phyloP scores from a whole-genome alignment of 345 rosid genomes.

The Dipteronia sinensis region DNA sequence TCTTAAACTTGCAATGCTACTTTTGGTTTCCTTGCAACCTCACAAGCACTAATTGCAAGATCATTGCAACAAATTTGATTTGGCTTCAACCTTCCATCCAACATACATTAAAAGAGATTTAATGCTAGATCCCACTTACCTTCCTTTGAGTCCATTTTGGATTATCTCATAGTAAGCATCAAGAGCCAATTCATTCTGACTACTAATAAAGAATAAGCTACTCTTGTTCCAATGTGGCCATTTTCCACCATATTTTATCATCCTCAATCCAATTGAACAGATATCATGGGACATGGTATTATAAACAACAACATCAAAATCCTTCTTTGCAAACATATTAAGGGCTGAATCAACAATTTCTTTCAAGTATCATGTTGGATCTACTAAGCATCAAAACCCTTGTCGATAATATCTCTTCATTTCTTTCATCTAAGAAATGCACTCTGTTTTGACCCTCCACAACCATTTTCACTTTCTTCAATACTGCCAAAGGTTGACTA shows the following conservation, averaged over 20 bases:
- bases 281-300: conserved; percentile 72
- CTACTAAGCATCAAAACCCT: conserved; percentile 73
- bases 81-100: conserved; percentile 52
- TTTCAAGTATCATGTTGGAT: too few relatives aligned
- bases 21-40: conserved; percentile 65
- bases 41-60: conserved; percentile 68
- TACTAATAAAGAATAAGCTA: conserved; percentile 64
- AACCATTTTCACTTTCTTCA: not conserved
- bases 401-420: conserved; percentile 58
- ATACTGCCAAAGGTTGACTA: conserved; percentile 12
- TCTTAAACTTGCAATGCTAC: conserved; percentile 71
- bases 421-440: conserved; percentile 67
- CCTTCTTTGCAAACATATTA: too few relatives aligned
- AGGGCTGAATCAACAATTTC: too few relatives aligned
- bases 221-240: conserved; percentile 54
- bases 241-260: conserved; percentile 65
- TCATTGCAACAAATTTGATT: conserved; percentile 70
- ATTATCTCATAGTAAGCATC: conserved; percentile 74
- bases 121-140: conserved; percentile 64
- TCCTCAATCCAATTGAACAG: too few relatives aligned
- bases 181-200: too few relatives aligned
- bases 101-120: conserved; percentile 52
- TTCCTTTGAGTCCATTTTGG: conserved; percentile 45
- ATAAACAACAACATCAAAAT: conserved; percentile 63
- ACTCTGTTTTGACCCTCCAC: conserved; percentile 27